Conservation (phyloP, 2,329 filamentous ascomycete species). For the Fonsecaea nubica region DNA sequence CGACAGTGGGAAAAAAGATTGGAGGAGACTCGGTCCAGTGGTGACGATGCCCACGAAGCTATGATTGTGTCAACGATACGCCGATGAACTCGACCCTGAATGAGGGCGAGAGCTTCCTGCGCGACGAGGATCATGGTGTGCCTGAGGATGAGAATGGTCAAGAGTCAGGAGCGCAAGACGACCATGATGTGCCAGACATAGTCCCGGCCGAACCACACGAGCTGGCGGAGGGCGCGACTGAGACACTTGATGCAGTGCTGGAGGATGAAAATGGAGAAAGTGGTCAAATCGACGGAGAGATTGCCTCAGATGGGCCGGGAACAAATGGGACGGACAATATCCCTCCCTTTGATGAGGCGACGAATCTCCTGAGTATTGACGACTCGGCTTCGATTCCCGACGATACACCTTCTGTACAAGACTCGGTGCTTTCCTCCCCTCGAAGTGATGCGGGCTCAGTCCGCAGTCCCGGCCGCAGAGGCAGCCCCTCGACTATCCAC, state of each 20-base stretch:
- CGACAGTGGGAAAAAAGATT: background rate
- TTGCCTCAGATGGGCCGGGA: background rate
- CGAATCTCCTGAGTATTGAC: constrained; percentile 56
- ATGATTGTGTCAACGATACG: constrained; percentile 42
- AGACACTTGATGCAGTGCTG: constrained; percentile 21
- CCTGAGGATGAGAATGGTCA: constrained; percentile 46
- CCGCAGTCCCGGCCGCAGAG: constrained; percentile 66
- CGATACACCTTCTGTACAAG: constrained; percentile 79
- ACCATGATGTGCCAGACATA: constrained; percentile 41
- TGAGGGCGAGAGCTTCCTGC: constrained; percentile 66
- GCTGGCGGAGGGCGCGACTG: background rate
- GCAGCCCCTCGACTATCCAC: constrained; percentile 81
- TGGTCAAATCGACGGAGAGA: constrained; percentile 29
- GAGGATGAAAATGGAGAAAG: constrained; percentile 36
- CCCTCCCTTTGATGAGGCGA: constrained; percentile 14
- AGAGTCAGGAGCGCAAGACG: constrained; percentile 38
- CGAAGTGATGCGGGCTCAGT: constrained; percentile 41
- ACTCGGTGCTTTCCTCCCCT: constrained; percentile 62
- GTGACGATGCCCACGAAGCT: constrained; percentile 27
- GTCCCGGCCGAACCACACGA: constrained; percentile 17
- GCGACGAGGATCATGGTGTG: constrained; percentile 56
- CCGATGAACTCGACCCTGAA: constrained; percentile 74
- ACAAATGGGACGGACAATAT: constrained; percentile 20
- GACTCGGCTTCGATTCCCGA: constrained; percentile 80
- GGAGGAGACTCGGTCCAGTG: background rate